Conservation (phyloP, 2,329 filamentous ascomycete species). For the Mycosphaerelloides madeirae region DNA sequence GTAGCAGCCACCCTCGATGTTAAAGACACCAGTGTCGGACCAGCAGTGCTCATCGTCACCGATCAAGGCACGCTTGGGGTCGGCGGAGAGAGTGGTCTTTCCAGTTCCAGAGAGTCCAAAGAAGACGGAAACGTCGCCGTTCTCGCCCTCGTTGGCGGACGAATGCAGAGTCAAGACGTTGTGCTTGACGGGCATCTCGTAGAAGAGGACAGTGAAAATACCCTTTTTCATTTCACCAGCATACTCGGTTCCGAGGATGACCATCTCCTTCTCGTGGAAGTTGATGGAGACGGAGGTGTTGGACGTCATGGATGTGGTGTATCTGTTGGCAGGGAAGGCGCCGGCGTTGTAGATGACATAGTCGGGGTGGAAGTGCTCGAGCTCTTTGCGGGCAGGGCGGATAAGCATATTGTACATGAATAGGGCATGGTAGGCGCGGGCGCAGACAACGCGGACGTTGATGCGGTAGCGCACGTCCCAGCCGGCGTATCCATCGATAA, state of each 20-base stretch:
- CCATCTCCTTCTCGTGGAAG: conserved; percentile 99
- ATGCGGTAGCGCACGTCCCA: conserved; percentile 99
- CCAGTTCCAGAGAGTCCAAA: conserved; percentile 97
- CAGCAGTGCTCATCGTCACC: conserved; percentile 99
- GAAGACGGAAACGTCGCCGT: conserved; percentile 97
- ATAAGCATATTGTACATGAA: conserved; percentile 99
- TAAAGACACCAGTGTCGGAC: conserved; percentile 95
- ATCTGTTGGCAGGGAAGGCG: conserved; percentile 97
- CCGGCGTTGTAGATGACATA: conserved; percentile 99
- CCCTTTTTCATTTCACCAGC: conserved; percentile 52
- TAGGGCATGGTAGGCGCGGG: conserved; percentile 96
- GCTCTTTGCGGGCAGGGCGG: conserved; percentile 81
- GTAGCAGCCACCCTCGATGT: conserved; percentile 99
- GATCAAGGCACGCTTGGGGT: conserved; percentile 92
- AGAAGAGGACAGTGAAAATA: conserved; percentile 98
- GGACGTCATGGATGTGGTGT: conserved; percentile 97
- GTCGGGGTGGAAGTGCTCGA: conserved; percentile 96
- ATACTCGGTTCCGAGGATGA: conserved; percentile 98
- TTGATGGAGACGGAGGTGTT: conserved; percentile 97
- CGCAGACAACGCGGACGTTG: conserved; percentile 94
- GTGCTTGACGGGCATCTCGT: conserved; percentile 99
- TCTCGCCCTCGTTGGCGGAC: conserved; percentile 91
- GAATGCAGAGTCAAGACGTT: conserved; percentile 98
- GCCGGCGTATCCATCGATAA: conserved; percentile 93
- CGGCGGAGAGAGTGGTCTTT: conserved; percentile 96